Conservation (phyloP, 1,139 yeast genomes). For the Pichia terricola region DNA sequence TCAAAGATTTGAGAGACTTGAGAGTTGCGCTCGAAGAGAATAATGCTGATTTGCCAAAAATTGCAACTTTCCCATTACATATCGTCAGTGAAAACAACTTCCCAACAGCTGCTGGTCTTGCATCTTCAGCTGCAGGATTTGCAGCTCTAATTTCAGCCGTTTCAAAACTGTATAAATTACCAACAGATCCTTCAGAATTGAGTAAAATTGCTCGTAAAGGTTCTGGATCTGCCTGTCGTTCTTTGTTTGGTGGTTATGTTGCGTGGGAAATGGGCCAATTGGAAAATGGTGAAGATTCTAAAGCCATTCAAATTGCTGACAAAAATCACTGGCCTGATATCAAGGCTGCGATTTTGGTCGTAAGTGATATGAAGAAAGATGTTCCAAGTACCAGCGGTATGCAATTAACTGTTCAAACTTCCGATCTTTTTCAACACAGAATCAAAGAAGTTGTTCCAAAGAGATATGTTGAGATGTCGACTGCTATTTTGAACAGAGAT, state of each 20-base stretch:
- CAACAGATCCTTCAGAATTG: slow-evolving; percentile 72
- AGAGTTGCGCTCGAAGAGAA: slow-evolving; percentile 52
- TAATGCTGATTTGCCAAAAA: slow-evolving; percentile 36
- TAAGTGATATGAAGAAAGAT: slow-evolving; percentile 86
- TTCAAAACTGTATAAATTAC: slow-evolving; percentile 72
- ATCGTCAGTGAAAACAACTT: slow-evolving; percentile 92
- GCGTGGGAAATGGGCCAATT: slow-evolving; percentile 95
- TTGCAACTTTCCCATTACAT: slow-evolving; percentile 60
- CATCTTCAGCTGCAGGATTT: slow-evolving; percentile 96
- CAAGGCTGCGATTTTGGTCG: slow-evolving; percentile 88
- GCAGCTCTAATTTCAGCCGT: slow-evolving; percentile 89
- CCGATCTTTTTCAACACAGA: slow-evolving; percentile 76
- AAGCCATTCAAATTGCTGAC: slow-evolving; percentile 87
- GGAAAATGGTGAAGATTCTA: slow-evolving; percentile 75
- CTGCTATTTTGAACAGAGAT: slow-evolving; percentile 60
- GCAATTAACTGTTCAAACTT: slow-evolving; percentile 89
- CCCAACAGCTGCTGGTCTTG: slow-evolving; percentile 98
- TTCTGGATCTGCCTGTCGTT: slow-evolving; percentile 96
- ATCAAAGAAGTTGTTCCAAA: slow-evolving; percentile 72
- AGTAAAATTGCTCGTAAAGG: slow-evolving; percentile 96
- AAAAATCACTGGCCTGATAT: slow-evolving; percentile 82
- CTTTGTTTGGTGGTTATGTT: slow-evolving; percentile 92
- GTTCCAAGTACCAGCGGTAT: slow-evolving; percentile 92
- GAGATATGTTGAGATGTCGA: slow-evolving; percentile 74
- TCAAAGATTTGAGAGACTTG: slow-evolving; percentile 61